Conservation (phyloP, 148 eudicot genomes). For the Cornus florida region DNA sequence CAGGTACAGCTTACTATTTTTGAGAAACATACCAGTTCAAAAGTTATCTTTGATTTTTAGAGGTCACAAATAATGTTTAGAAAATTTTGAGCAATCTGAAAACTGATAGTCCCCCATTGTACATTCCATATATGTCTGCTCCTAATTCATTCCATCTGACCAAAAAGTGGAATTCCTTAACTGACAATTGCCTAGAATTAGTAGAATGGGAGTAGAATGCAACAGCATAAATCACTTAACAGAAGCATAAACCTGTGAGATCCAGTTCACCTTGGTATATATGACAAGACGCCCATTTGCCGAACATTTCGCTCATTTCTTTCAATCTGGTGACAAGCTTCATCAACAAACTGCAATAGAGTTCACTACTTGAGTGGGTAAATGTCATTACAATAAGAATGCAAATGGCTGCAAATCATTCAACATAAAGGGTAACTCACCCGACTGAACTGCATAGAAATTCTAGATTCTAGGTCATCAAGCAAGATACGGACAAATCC, state of each 20-base stretch:
- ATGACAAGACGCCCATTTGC: slow-evolving; percentile 79
- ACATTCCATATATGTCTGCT: not conserved
- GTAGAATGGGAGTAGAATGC: not conserved
- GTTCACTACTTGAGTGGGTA: not conserved
- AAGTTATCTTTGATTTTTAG: not conserved
- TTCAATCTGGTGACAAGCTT: slow-evolving; percentile 95
- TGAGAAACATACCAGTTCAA: not conserved
- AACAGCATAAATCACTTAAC: not conserved
- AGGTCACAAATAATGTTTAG: not conserved
- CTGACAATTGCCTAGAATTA: not conserved
- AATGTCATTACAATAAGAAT: not conserved
- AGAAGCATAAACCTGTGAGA: slow-evolving; percentile 4
- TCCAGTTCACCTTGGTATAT: slow-evolving; percentile 72
- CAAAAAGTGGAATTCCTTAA: slow-evolving; percentile 10
- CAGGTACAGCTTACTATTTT: not conserved
- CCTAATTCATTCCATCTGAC: not conserved
- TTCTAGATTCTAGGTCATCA: slow-evolving; percentile 87
- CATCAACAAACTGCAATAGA: slow-evolving; percentile 87
- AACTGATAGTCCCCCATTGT: not conserved
- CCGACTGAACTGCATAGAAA: slow-evolving; percentile 69
- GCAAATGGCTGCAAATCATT: not conserved
- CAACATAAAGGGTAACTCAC: slow-evolving; percentile 43
- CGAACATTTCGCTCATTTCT: slow-evolving; percentile 83
- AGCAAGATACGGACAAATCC: slow-evolving; percentile 96
- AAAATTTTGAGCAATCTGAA: not conserved